A percentile compares a stretch with the other conserved stretches of the same genome.
These are phyloP conservation scores for Penicillium argentinense DNA, from an alignment of 495 filamentous ascomycete genomes.

Conservation along the genomic window DNA sequence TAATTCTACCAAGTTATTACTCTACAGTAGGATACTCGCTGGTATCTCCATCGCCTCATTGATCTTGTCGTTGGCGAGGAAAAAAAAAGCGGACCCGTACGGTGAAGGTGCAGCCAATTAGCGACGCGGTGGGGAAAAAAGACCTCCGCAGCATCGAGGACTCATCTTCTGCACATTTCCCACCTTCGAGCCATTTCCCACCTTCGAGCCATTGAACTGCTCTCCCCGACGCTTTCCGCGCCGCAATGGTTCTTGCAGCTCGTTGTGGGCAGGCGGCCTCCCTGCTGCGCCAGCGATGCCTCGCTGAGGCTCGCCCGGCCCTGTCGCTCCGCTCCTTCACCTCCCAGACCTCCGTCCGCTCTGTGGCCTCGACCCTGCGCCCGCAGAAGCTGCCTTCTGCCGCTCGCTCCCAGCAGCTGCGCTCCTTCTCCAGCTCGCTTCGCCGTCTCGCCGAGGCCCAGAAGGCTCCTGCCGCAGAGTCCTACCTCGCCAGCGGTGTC, in stretches of 20 bases:
- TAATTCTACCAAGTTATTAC: no score
- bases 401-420: constrained; percentile 46
- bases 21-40: no score
- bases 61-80: constrained; percentile 7
- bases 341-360: constrained; percentile 36
- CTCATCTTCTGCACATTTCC: constrained; percentile 23
- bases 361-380: constrained; percentile 37
- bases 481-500: constrained; percentile 83
- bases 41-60: constrained; percentile 1
- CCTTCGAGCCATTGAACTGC: constrained; percentile 27
- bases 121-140: constrained; percentile 28
- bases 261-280: constrained; percentile 50
- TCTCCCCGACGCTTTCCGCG: constrained; percentile 13
- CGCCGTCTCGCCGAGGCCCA: constrained; percentile 49
- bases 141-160: constrained; percentile 22
- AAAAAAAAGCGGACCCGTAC: constrained; percentile 29
- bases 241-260: constrained; percentile 53
- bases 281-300: constrained; percentile 47
- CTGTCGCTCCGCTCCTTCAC: constrained; percentile 44
- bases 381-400: constrained; percentile 40
- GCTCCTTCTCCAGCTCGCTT: constrained; percentile 44
- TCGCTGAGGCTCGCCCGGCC: constrained; percentile 41
- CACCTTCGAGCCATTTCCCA: constrained; percentile 23
- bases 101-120: constrained; percentile 30
- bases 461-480: constrained; percentile 77